phyloP scores from a whole-genome alignment of 2,329 filamentous ascomycete genomes.

The Huntiella decipiens region DNA sequence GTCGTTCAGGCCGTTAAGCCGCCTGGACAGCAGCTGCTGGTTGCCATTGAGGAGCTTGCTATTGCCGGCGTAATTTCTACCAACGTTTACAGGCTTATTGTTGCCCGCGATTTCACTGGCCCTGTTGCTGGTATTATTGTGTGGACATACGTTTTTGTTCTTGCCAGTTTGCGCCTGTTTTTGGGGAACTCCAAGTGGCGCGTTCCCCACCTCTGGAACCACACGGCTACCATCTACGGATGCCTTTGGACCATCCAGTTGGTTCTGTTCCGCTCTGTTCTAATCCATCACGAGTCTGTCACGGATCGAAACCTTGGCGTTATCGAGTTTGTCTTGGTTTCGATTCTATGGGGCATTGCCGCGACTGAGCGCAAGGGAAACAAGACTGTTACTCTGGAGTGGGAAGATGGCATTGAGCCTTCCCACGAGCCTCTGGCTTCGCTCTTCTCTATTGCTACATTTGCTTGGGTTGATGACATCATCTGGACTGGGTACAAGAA shows the following conservation, averaged over 20 bases:
- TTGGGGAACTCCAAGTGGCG: conserved; percentile 45
- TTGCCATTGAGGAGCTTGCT: conserved; percentile 56
- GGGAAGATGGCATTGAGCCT: conserved; percentile 74
- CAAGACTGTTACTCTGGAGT: conserved; percentile 69
- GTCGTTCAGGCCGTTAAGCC: conserved; percentile 60
- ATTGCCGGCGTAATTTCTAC: conserved; percentile 52
- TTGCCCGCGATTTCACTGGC: conserved; percentile 32
- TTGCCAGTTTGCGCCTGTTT: conserved; percentile 54
- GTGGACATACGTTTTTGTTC: conserved; percentile 64
- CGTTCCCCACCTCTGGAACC: conserved; percentile 70
- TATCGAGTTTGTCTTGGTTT: conserved; percentile 54
- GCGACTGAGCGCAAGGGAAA: conserved; percentile 80
- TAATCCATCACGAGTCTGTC: conserved; percentile 55
- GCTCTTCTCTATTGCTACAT: conserved; percentile 70
- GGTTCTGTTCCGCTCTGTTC: conserved; percentile 63
- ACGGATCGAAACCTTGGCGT: conserved; percentile 46
- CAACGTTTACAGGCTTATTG: conserved; percentile 45
- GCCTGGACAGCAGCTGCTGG: conserved; percentile 48
- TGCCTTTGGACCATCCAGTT: conserved; percentile 62
- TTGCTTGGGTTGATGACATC: conserved; percentile 77
- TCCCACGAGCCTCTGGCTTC: conserved; percentile 77
- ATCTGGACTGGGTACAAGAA: conserved; percentile 78
- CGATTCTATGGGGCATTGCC: conserved; percentile 56
- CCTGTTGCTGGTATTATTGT: conserved; percentile 45
- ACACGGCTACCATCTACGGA: conserved; percentile 71